Evolutionary conservation across 2,329 filamentous ascomycete species (phyloP), one percentile per base, ranked within the genome.

Genomic region (Talaromyces sp.): DNA sequence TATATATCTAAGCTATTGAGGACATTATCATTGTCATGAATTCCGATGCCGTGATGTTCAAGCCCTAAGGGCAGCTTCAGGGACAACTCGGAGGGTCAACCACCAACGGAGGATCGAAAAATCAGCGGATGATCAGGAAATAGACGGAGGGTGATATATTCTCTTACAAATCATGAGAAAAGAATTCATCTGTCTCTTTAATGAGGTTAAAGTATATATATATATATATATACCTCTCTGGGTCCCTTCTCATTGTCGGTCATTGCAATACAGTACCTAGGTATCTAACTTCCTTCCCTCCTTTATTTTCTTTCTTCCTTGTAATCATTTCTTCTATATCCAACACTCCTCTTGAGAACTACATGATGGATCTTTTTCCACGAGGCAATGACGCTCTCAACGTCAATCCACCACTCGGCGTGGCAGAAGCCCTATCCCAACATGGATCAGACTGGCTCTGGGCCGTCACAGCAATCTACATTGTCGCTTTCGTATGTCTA

Each of bases 361-460:
- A 15, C 15, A 52, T 6, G n/a, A 55, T 55, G 53, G 40, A 55
- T 22, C 21, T 55, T 9, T 10, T 55, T 15, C 6, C 53, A 9
- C 68, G 73, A 56, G 68, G 60, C 43, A 82, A 83, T 68, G 71
- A 78, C 45, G 80, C 78, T 21, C 70, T 84, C 37, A 61, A 70
- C 35, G 66, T 75, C 68, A 81, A 84, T 70, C 78, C 78, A 2
- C 73, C 76, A 0, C 62, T 60, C 2, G 76, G 76, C 11, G 63
- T 63, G 8, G 69, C 72, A 40, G 67, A 77, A 55, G 53, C 62
- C 17, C 72, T 82, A 19, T 73, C 75, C 0, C 69, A 68, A 1
- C 69, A 78, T 57, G 81, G 81, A 56, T 82, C 80, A 41, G 70
- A 81, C 73, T 84, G 81, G 81, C 73, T 83, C 11, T 84, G 77